Evolutionary conservation across 306 rosid species (phyloP).

Genomic region (Begonia peltatifolia): DNA sequence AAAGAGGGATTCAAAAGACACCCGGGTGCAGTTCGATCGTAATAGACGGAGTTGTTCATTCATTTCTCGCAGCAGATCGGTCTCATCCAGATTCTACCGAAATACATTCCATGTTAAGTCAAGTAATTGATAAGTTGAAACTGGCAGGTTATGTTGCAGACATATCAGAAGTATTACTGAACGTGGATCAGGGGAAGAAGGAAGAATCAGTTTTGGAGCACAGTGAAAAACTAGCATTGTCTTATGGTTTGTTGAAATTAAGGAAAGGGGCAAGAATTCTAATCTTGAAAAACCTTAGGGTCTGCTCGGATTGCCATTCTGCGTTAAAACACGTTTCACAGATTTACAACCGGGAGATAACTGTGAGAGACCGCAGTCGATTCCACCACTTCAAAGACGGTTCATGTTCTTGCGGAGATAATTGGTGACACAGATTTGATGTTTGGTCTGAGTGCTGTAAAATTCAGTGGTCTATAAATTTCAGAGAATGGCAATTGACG

Average conservation of each 20-base stretch:
- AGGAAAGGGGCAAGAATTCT: conserved; percentile 5
- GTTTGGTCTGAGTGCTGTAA: no score
- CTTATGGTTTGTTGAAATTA: conserved; percentile 10
- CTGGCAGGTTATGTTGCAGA: conserved; percentile 12
- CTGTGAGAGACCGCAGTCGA: conserved; percentile 7
- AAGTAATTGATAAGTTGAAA: conserved; percentile 7
- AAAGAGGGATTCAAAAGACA: conserved; percentile 6
- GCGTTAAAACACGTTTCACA: conserved; percentile 6
- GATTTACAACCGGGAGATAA: conserved; percentile 12
- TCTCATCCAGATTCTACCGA: conserved; percentile 11
- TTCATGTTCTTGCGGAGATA: conserved; percentile 12
- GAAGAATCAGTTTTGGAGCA: conserved; percentile 13
- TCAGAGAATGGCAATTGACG: no score
- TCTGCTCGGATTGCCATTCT: conserved; percentile 11
- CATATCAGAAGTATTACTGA: conserved; percentile 11
- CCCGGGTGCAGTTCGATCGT: conserved; percentile 13
- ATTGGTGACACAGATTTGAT: conserved; percentile 6
- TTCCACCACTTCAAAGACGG: conserved; percentile 16
- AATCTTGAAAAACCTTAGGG: conserved; percentile 14
- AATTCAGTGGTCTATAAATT: no score
- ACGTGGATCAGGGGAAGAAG: conserved; percentile 8
- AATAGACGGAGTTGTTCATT: conserved; percentile 4
- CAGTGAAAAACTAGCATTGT: conserved; percentile 13
- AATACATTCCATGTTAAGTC: conserved; percentile 6
- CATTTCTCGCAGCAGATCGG: conserved; percentile 12